Evolutionary conservation across 1,139 yeast species (phyloP), one percentile per base, ranked within the genome.

Genomic region (Lodderomyces beijingensis): DNA sequence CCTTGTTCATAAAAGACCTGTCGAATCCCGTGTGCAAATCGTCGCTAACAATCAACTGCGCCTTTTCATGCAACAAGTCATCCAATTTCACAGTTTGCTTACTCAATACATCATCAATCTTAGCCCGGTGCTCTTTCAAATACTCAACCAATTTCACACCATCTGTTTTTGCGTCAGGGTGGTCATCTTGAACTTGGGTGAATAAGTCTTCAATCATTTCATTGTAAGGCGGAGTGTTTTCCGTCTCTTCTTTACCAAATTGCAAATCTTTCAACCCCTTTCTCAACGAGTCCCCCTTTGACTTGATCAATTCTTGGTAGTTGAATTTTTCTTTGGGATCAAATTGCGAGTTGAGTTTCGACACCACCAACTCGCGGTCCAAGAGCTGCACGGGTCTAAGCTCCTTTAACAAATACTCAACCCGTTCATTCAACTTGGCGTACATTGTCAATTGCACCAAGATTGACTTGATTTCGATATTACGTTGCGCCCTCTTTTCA

Each of bases 1-100:
- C 64, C 47, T 77, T 80, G 55, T 86, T 87, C 53, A 88, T 56
- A 47, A 86, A 75, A 0, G 95, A 83, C 18, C 86, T 74, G 51
- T 89, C 95, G 65, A 87, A 91, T 0, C 96, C 98, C n/a, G 94
- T 87, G 45, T 79, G 94, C 25, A 88, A 72, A 55, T 91, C 98
- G 14, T 88, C 97, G 37, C 94, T 81, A 4, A 94, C 79, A 42
- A 91, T 89, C 51, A 86, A 82, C 38, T 66, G 55, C 8, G 79
- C 68, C 47, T 86, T 83, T 51, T 89, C 95, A 44, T 77, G 71
- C 45, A 76, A 70, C 37, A 91, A 65, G 24, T 76, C 77, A 30
- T 74, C 77, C 47, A 88, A 63, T 47, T 78, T 81, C 27, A 72
- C 70, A 26, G 74, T 65, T 32, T 78, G 83, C 41, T 77, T 78